Conservation (phyloP, 2,329 filamentous ascomycete species). For the Aaosphaeria arxii region DNA sequence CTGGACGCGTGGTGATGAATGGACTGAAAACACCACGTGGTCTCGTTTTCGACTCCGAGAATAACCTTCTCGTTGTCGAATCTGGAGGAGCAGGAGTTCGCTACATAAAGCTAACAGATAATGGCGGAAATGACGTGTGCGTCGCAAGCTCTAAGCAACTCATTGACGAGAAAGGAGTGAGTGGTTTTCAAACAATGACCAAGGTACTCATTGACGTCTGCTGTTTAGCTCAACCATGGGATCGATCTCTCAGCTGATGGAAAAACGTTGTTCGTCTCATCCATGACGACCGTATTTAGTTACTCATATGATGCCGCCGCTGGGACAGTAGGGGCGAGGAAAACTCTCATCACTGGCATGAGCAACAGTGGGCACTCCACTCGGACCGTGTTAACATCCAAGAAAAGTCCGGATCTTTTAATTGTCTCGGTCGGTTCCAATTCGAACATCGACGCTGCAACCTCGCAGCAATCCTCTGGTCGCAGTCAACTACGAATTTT, state of each 20-base stretch:
- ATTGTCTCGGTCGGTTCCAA: constrained; percentile 63
- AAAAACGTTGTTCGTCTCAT: constrained; percentile 21
- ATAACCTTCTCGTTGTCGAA: constrained; percentile 17
- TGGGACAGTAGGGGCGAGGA: constrained; percentile 17
- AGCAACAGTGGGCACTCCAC: constrained; percentile 11
- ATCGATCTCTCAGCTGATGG: constrained; percentile 19
- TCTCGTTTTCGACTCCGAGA: constrained; percentile 14
- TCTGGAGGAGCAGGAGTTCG: constrained; percentile 12
- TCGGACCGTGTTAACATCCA: constrained; percentile 14
- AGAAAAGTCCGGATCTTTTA: constrained; percentile 42
- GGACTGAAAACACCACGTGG: constrained; percentile 15
- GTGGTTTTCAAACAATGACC: not conserved
- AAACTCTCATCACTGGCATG: constrained; percentile 21
- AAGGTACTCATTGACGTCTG: constrained; percentile 1
- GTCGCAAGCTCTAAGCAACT: constrained; percentile 15
- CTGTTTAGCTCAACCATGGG: constrained; percentile 16
- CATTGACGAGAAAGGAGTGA: constrained; percentile 7
- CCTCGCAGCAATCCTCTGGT: constrained; percentile 51
- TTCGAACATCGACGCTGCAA: constrained; percentile 56
- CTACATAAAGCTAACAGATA: constrained; percentile 17
- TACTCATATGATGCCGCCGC: constrained; percentile 18
- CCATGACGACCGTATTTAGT: constrained; percentile 12
- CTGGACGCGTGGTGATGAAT: constrained; percentile 18
- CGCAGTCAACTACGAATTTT: constrained; percentile 62
- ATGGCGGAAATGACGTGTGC: constrained; percentile 18